Percentiles rank a stretch among this genome's conserved stretches.
phyloP scores from a whole-genome alignment of 108 stramenopile species.

The Cyclotella choctawhatcheeana region DNA sequence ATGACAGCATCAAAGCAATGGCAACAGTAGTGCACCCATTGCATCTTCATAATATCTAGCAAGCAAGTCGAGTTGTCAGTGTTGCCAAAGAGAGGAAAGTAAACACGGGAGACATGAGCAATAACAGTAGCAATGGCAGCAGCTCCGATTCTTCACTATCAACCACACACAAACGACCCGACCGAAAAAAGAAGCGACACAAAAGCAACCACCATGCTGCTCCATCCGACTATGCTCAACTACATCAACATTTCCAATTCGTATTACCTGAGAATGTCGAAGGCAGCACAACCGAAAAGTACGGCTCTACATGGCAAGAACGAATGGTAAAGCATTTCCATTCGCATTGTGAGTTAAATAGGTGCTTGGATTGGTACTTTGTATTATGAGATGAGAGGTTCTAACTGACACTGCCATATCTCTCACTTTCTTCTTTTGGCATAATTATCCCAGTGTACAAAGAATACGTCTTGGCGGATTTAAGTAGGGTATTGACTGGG shows the following conservation, averaged over 20 bases:
- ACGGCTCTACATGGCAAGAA: slow-evolving; percentile 74
- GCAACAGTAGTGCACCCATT: no score
- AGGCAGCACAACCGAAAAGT: not conserved
- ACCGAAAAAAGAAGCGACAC: not conserved
- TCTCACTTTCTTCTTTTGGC: no score
- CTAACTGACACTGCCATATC: no score
- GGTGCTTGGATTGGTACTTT: no score
- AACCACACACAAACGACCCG: not conserved
- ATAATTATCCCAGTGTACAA: no score
- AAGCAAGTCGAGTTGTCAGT: no score
- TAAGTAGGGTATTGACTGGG: slow-evolving; percentile 44
- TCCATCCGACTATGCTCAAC: slow-evolving; percentile 41
- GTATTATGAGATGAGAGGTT: no score
- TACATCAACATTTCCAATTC: slow-evolving; percentile 39
- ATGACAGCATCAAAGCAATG: no score
- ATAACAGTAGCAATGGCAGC: not conserved
- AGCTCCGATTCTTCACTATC: not conserved
- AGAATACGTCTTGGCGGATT: slow-evolving; percentile 82
- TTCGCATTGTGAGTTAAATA: no score
- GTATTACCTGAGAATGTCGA: slow-evolving; percentile 27
- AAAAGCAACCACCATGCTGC: slow-evolving; percentile 9
- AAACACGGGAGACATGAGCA: no score
- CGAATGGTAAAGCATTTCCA: slow-evolving; percentile 85
- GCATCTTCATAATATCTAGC: no score
- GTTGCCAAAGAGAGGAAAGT: no score